Conservation (phyloP, 306 rosid genomes). For the Quercus mongolica region DNA sequence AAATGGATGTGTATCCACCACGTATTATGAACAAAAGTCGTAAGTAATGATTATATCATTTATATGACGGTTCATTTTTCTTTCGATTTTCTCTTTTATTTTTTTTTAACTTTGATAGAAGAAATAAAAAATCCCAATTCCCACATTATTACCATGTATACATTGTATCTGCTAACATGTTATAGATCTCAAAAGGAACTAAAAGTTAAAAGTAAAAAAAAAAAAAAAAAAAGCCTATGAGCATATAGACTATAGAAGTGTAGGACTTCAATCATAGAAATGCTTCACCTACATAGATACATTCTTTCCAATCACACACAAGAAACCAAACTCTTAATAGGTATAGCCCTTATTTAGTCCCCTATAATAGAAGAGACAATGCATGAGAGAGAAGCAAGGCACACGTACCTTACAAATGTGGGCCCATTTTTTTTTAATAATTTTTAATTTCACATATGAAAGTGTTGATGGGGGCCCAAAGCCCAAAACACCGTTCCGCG, state of each 20-base stretch:
- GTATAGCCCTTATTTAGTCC: too few species aligned
- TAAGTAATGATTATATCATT: too few species aligned
- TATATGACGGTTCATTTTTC: too few species aligned
- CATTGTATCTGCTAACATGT: too few species aligned
- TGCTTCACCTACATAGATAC: not conserved
- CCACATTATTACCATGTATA: too few species aligned
- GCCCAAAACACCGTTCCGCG: conserved; percentile 29
- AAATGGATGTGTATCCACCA: too few species aligned
- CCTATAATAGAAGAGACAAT: conserved; percentile 29
- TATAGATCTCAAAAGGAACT: not conserved
- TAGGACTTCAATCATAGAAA: not conserved
- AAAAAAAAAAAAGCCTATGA: not conserved
- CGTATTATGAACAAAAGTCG: too few species aligned
- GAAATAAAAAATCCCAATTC: too few species aligned
- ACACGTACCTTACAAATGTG: conserved; percentile 46
- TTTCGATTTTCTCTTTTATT: too few species aligned
- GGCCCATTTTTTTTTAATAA: not conserved
- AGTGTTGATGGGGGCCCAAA: conserved; percentile 14
- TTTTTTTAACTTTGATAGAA: too few species aligned
- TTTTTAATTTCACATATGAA: not conserved
- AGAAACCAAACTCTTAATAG: not conserved
- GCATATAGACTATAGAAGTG: not conserved
- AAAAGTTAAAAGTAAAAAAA: not conserved
- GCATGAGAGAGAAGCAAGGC: conserved; percentile 20
- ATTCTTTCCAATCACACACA: conserved; percentile 5